Evolutionary conservation across 306 rosid genomes (phyloP).

Genomic region (Quercus alba): DNA sequence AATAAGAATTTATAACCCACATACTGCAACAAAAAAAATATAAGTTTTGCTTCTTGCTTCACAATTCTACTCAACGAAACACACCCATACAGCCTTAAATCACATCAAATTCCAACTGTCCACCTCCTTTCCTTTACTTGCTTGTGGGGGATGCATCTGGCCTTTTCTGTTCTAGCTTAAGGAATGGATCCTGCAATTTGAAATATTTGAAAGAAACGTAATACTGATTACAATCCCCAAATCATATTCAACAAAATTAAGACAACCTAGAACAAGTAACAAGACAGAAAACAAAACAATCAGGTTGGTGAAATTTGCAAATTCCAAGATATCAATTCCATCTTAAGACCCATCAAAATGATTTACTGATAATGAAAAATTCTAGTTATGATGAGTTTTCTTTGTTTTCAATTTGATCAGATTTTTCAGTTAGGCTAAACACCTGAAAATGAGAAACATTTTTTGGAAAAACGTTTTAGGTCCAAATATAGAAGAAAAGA

Average conservation of each 20-base stretch:
- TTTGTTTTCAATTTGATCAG: no score
- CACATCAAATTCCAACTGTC: not conserved
- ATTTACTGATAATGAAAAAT: no score
- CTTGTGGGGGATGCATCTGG: constrained; percentile 33
- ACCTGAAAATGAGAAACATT: no score
- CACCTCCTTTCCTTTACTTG: constrained; percentile 26
- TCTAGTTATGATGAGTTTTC: no score
- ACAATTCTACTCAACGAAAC: not conserved
- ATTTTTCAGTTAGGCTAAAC: no score
- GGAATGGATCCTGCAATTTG: constrained; percentile 59
- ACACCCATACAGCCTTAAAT: not conserved
- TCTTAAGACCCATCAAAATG: not conserved
- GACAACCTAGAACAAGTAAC: not conserved
- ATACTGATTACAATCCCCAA: constrained; percentile 5
- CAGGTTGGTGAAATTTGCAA: not conserved
- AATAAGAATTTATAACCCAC: not conserved
- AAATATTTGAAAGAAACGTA: not conserved
- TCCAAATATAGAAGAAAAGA: no score
- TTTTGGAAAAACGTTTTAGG: no score
- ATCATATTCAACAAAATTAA: not conserved
- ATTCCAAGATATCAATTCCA: not conserved
- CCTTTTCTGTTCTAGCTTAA: constrained; percentile 38
- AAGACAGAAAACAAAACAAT: not conserved
- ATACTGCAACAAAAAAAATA: not conserved
- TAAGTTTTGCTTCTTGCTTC: not conserved